These are phyloP conservation scores for Saccharomycodes ludwigii DNA, from an alignment of 805 yeast genomes.

Conservation along the genomic window DNA sequence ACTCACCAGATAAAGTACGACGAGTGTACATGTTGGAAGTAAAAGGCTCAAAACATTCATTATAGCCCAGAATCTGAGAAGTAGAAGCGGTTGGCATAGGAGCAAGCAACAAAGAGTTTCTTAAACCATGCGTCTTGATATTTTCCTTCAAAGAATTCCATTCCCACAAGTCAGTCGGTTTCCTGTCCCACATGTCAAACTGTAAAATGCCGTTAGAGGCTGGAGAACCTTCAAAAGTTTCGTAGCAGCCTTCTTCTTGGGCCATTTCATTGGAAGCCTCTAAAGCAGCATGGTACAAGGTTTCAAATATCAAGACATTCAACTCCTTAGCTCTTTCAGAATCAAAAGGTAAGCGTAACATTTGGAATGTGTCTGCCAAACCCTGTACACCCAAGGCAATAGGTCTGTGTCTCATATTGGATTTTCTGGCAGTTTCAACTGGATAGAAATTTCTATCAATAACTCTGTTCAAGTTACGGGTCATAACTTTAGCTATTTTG, in stretches of 20 bases:
- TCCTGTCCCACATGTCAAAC: constrained; percentile 74
- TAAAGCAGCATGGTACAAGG: constrained; percentile 87
- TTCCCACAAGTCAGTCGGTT: constrained; percentile 74
- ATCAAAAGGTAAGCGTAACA: constrained; percentile 75
- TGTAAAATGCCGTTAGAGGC: constrained; percentile 77
- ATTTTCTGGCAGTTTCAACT: constrained; percentile 54
- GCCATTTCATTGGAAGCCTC: constrained; percentile 85
- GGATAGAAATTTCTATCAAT: constrained; percentile 86
- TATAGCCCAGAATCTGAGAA: constrained; percentile 86
- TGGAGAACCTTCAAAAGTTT: constrained; percentile 74
- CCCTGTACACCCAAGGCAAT: constrained; percentile 99
- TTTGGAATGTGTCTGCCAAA: constrained; percentile 77
- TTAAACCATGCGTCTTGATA: constrained; percentile 51
- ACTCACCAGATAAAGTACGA: constrained; percentile 87
- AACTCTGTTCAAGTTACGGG: constrained; percentile 66
- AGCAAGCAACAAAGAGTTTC: constrained; percentile 82
- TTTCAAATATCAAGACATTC: constrained; percentile 83
- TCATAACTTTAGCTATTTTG: constrained; percentile 60
- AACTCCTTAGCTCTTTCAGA: constrained; percentile 63
- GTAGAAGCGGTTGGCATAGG: constrained; percentile 99
- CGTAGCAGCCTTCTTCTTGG: constrained; percentile 51
- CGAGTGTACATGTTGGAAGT: constrained; percentile 88
- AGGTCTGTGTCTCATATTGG: constrained; percentile 81
- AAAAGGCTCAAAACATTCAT: constrained; percentile 92
- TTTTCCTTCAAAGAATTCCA: constrained; percentile 64